These are phyloP conservation scores for Jacaranda mimosifolia DNA, from an alignment of 257 asterid species.

Conservation along the genomic window DNA sequence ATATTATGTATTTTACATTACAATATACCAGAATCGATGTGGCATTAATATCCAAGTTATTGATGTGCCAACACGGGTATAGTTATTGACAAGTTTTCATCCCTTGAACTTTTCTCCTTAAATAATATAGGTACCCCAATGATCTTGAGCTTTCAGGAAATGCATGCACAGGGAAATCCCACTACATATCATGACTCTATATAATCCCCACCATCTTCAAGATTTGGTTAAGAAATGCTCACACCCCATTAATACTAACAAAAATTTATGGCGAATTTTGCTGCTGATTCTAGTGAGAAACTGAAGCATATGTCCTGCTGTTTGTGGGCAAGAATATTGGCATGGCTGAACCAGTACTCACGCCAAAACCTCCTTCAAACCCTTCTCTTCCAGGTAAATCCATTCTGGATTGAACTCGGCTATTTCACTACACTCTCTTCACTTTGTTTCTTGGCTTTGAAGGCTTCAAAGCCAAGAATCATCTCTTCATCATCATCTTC, in stretches of 20 bases:
- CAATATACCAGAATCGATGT: too few species aligned
- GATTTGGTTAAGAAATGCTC: not conserved
- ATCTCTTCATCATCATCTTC: not conserved
- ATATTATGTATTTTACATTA: too few species aligned
- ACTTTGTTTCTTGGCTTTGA: constrained; percentile 48
- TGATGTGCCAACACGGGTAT: too few species aligned
- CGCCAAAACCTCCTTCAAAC: constrained; percentile 22
- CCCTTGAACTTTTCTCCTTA: too few species aligned
- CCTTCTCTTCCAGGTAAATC: constrained; percentile 36
- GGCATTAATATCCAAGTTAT: too few species aligned
- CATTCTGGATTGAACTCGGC: constrained; percentile 46
- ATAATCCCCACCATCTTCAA: too few species aligned
- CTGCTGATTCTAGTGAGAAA: not conserved
- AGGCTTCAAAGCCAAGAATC: constrained; percentile 30
- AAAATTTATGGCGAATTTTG: not conserved
- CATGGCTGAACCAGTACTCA: not conserved
- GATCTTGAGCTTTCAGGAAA: too few species aligned
- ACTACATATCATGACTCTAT: too few species aligned
- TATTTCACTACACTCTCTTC: constrained; percentile 47
- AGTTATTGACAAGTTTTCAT: too few species aligned
- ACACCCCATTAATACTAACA: not conserved
- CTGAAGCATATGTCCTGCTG: not conserved
- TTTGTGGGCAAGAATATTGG: not conserved
- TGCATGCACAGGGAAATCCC: too few species aligned
- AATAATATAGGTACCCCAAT: too few species aligned